Conservation (phyloP, 2,329 filamentous ascomycete species). For the Fusarium scirpi region DNA sequence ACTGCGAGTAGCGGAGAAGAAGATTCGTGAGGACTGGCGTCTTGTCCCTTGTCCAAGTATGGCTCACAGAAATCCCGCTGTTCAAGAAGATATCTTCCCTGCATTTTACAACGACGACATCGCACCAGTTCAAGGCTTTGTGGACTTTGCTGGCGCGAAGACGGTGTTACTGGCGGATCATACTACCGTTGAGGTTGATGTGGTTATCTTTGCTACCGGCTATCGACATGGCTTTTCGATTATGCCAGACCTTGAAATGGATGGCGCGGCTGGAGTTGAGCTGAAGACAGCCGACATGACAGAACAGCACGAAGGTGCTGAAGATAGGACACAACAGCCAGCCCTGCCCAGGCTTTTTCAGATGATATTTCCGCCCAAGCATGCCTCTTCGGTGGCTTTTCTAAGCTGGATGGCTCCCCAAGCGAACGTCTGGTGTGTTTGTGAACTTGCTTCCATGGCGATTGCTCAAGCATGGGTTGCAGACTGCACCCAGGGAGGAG, state of each 20-base stretch:
- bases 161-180: neutral
- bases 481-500: neutral
- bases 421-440: neutral
- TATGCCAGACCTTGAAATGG: neutral
- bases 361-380: neutral
- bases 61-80: neutral
- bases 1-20: neutral
- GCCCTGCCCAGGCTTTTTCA: neutral
- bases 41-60: neutral
- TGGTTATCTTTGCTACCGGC: neutral
- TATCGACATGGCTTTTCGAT: neutral
- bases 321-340: neutral
- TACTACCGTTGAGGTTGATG: neutral
- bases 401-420: neutral
- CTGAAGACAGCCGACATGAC: neutral
- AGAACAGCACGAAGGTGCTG: accelerated
- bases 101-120: neutral
- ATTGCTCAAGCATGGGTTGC: neutral
- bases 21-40: neutral
- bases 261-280: neutral
- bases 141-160: neutral
- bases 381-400: neutral
- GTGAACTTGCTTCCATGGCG: neutral
- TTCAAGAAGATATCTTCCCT: neutral
- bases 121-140: neutral